Evolutionary conservation across 805 yeast species (phyloP).

Genomic region (Yueomyces sp.): DNA sequence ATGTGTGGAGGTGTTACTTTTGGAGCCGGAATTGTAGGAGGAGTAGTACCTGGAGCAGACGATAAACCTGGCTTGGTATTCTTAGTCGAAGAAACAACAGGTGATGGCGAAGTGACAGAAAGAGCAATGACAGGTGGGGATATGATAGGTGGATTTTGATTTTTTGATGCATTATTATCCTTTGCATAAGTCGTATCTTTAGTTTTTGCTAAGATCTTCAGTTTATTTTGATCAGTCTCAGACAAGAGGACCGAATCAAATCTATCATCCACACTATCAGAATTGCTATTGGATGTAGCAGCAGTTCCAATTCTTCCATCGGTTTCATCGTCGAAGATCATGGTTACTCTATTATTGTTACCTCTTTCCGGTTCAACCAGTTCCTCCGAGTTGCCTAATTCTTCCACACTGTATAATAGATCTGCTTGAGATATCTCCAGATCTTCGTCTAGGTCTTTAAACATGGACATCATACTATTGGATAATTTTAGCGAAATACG

Average conservation of each 20-base stretch:
- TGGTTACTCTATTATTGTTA: conserved; percentile 14
- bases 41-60: no score
- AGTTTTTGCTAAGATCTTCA: no score
- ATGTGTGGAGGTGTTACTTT: no score
- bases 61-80: no score
- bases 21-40: no score
- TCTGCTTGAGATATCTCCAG: neutral
- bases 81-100: no score
- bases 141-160: no score
- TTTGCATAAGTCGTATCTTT: no score
- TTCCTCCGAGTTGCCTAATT: conserved; percentile 1
- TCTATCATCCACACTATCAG: neutral
- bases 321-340: conserved; percentile 19
- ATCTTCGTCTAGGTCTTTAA: conserved; percentile 22
- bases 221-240: no score
- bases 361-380: neutral
- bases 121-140: no score
- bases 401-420: neutral
- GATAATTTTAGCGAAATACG: conserved; percentile 5
- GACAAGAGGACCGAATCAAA: neutral
- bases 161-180: no score
- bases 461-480: conserved; percentile 17
- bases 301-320: neutral
- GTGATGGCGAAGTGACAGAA: no score
- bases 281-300: neutral